Conservation (phyloP, 345 rosid genomes). For the Laguncularia racemosa region DNA sequence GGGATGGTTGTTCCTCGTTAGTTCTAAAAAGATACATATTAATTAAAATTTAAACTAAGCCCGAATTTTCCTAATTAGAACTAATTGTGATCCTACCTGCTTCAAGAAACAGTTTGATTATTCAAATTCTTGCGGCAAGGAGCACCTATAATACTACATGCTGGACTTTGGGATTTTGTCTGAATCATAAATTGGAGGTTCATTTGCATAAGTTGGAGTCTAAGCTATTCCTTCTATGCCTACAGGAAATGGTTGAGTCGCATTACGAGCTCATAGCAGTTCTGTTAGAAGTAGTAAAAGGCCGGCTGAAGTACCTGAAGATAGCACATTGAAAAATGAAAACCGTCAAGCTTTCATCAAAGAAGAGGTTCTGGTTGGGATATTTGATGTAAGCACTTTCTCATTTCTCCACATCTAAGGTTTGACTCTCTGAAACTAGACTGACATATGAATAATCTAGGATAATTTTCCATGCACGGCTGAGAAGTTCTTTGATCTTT, state of each 20-base stretch:
- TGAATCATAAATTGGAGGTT: background rate
- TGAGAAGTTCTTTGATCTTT: constrained; percentile 49
- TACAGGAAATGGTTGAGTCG: constrained; percentile 87
- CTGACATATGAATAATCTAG: constrained; percentile 28
- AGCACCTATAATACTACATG: no score
- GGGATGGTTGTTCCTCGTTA: no score
- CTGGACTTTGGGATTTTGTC: constrained; percentile 3
- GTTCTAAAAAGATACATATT: no score
- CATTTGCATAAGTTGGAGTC: background rate
- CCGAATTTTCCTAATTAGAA: no score
- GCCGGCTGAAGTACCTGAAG: constrained; percentile 39
- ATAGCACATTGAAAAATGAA: constrained; percentile 36
- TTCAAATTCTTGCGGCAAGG: no score
- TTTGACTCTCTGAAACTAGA: background rate
- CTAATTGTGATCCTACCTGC: no score
- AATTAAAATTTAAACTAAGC: no score
- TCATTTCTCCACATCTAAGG: constrained; percentile 7
- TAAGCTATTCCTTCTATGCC: constrained; percentile 10
- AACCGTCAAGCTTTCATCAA: constrained; percentile 64
- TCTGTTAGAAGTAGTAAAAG: constrained; percentile 55
- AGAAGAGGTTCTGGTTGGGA: constrained; percentile 77
- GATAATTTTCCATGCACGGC: constrained; percentile 68
- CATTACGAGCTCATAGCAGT: constrained; percentile 88
- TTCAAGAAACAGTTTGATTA: no score
- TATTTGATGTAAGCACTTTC: constrained; percentile 44